Conservation (phyloP, 2,329 filamentous ascomycete genomes). For the Botrytis aclada region DNA sequence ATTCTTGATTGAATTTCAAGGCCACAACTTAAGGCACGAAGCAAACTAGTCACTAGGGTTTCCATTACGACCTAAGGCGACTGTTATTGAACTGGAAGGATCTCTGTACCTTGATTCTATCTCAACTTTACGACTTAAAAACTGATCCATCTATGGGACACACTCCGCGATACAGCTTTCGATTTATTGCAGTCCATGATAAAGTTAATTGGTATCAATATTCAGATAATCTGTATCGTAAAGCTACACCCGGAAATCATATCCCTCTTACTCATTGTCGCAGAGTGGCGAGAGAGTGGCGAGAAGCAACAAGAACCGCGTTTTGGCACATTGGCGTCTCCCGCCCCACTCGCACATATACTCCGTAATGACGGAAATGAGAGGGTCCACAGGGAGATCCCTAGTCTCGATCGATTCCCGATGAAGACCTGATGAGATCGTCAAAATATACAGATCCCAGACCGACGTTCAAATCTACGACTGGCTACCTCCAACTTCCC, state of each 20-base stretch:
- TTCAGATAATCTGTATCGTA: background rate
- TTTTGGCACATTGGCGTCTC: background rate
- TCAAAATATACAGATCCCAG: background rate
- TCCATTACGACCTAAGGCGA: background rate
- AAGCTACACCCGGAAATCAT: background rate
- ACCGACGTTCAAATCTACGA: background rate
- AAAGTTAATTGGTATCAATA: background rate
- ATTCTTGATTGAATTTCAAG: background rate
- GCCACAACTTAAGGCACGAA: background rate
- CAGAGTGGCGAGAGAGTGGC: background rate
- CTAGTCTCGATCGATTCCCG: background rate
- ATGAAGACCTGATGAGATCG: background rate
- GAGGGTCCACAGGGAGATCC: background rate
- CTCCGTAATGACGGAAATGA: background rate
- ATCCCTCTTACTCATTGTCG: background rate
- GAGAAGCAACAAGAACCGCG: background rate
- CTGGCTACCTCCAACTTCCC: background rate
- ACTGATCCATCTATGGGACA: background rate
- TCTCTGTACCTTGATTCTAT: background rate
- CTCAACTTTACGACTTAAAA: background rate
- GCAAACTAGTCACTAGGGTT: background rate
- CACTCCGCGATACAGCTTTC: background rate
- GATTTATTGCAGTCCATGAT: background rate
- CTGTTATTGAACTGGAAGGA: background rate
- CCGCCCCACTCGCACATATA: background rate